These are phyloP conservation scores for Fusarium phyllophilum DNA, from an alignment of 2,329 filamentous ascomycete genomes.

Conservation along the genomic window DNA sequence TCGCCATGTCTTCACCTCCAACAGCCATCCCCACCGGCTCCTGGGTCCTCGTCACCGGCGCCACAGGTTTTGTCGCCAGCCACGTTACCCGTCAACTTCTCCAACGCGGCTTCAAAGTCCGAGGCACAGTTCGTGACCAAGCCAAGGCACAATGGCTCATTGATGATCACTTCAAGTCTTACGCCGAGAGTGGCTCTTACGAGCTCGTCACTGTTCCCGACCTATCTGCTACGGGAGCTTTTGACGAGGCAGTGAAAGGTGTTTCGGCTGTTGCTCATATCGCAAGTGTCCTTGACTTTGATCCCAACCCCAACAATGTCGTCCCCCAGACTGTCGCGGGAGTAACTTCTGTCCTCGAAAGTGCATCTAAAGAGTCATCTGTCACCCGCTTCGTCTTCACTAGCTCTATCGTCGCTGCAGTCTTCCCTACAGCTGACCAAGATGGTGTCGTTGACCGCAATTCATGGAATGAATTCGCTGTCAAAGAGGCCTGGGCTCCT, in stretches of 20 bases:
- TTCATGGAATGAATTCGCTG: constrained; percentile 4
- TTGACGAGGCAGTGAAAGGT: constrained; percentile 48
- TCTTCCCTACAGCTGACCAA: not conserved
- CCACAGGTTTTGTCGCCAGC: constrained; percentile 57
- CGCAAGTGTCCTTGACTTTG: constrained; percentile 54
- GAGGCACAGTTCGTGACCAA: constrained; percentile 55
- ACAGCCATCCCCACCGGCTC: constrained; percentile 43
- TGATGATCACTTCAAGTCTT: constrained; percentile 45
- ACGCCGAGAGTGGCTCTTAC: constrained; percentile 46
- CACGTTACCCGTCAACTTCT: constrained; percentile 56
- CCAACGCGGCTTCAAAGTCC: constrained; percentile 53
- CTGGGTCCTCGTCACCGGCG: constrained; percentile 57
- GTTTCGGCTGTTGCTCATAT: constrained; percentile 57
- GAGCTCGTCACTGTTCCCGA: constrained; percentile 53
- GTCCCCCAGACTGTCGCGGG: constrained; percentile 53
- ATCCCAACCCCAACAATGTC: constrained; percentile 53
- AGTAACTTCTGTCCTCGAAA: constrained; percentile 51
- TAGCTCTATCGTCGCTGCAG: constrained; percentile 34
- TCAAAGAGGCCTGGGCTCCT: constrained; percentile 45
- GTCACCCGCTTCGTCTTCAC: constrained; percentile 50
- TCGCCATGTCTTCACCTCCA: not conserved
- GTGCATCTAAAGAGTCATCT: constrained; percentile 52
- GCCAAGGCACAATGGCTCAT: constrained; percentile 49
- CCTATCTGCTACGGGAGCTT: constrained; percentile 49
- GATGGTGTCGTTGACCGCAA: not conserved